These are phyloP conservation scores for Candida broadrunensis DNA, from an alignment of 805 yeast genomes.

Conservation along the genomic window DNA sequence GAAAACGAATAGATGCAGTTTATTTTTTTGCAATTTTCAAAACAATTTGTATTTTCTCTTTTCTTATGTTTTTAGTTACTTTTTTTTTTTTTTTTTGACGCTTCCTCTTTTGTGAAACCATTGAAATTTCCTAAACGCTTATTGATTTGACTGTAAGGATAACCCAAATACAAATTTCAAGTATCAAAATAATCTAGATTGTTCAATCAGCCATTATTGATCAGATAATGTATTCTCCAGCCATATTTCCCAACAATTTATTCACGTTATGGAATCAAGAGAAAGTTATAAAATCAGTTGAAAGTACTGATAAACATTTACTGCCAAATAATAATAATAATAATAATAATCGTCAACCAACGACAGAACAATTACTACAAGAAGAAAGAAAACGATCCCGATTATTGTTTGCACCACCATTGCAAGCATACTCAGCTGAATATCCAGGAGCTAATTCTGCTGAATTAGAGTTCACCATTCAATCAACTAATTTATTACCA, in stretches of 20 bases:
- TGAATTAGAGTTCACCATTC: slow-evolving; percentile 16
- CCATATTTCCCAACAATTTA: slow-evolving; percentile 42
- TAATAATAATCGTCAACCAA: neutral
- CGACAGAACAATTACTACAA: neutral
- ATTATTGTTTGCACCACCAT: slow-evolving; percentile 46
- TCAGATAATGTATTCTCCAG: slow-evolving; percentile 50
- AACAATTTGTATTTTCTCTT: too few species aligned
- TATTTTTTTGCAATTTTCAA: neutral
- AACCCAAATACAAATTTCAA: too few species aligned
- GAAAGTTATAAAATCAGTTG: neutral
- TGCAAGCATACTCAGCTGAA: slow-evolving; percentile 53
- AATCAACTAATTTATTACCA: slow-evolving; percentile 2
- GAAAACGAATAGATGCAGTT: neutral
- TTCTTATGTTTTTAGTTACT: too few species aligned
- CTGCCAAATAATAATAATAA: neutral
- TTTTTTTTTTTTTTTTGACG: too few species aligned
- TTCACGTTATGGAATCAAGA: slow-evolving; percentile 40
- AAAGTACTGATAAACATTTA: neutral
- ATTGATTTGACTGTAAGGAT: too few species aligned
- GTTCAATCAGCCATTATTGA: too few species aligned
- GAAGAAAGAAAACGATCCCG: slow-evolving; percentile 9
- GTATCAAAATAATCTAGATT: too few species aligned
- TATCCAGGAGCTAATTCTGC: slow-evolving; percentile 24
- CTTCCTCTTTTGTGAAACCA: too few species aligned
- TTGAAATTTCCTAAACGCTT: too few species aligned